These are phyloP conservation scores for Blechomonas ayalai DNA, from an alignment of 208 protist species.

Conservation along the genomic window DNA sequence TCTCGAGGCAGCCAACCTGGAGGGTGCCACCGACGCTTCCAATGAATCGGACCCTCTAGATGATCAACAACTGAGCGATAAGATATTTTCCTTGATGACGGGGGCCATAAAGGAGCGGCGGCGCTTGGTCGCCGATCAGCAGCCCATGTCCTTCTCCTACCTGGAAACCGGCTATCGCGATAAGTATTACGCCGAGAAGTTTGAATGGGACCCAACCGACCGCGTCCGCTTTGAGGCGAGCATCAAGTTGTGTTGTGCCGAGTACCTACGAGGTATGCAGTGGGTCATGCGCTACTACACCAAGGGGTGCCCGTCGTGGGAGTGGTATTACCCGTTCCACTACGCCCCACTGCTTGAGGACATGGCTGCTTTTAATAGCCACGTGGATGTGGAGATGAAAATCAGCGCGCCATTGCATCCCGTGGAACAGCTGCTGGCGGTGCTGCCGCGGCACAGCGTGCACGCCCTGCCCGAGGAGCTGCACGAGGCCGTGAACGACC, in stretches of 20 bases:
- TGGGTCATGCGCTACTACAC: constrained; percentile 99
- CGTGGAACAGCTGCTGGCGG: constrained; percentile 97
- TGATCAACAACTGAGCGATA: constrained; percentile 51
- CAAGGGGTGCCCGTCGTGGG: constrained; percentile 95
- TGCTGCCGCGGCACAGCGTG: constrained; percentile 89
- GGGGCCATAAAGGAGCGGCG: constrained; percentile 48
- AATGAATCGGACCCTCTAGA: constrained; percentile 7
- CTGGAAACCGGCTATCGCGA: constrained; percentile 57
- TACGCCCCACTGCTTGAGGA: constrained; percentile 97
- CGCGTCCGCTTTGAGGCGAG: constrained; percentile 54
- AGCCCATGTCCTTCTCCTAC: constrained; percentile 79
- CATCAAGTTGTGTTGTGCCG: constrained; percentile 54
- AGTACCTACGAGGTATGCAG: constrained; percentile 95
- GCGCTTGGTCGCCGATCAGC: constrained; percentile 53
- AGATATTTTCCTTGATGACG: constrained; percentile 29
- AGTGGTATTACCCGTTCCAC: constrained; percentile 99
- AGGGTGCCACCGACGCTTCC: constrained; percentile 9
- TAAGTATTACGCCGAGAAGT: constrained; percentile 79
- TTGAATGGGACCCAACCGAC: constrained; percentile 56
- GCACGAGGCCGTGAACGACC: constrained; percentile 87
- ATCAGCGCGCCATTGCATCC: constrained; percentile 90
- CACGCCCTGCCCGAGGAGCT: constrained; percentile 87
- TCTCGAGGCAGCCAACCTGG: constrained; percentile 1
- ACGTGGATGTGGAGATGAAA: constrained; percentile 63
- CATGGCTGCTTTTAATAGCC: constrained; percentile 45